Percentiles rank a stretch among this genome's conserved stretches.
phyloP scores from a whole-genome alignment of 345 rosid species.

The Aegle marmelos region DNA sequence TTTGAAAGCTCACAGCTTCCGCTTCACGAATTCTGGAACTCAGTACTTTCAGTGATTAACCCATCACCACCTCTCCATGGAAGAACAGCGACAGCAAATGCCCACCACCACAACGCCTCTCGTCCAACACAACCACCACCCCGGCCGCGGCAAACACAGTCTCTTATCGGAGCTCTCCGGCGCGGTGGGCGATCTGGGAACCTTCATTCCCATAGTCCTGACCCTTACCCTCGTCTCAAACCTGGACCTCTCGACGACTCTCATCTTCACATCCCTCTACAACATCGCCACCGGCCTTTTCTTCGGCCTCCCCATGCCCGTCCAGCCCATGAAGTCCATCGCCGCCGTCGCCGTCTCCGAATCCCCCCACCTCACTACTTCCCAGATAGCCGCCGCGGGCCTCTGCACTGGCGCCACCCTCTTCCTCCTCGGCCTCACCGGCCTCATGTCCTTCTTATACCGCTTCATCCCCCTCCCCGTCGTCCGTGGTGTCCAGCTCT shows the following conservation, averaged over 20 bases:
- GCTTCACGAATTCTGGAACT: neutral
- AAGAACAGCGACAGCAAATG: neutral
- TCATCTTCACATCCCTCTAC: slow-evolving; percentile 71
- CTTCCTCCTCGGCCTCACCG: slow-evolving; percentile 64
- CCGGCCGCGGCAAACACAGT: slow-evolving; percentile 36
- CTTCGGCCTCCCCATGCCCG: slow-evolving; percentile 84
- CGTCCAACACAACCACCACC: slow-evolving; percentile 24
- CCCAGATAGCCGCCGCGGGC: slow-evolving; percentile 72
- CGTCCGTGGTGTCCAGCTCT: slow-evolving; percentile 93
- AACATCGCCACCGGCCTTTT: slow-evolving; percentile 75
- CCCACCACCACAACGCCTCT: slow-evolving; percentile 26
- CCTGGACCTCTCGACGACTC: slow-evolving; percentile 69
- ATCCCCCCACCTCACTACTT: slow-evolving; percentile 54
- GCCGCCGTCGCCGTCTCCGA: slow-evolving; percentile 82
- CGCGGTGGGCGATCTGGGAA: slow-evolving; percentile 82
- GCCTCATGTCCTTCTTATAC: slow-evolving; percentile 75
- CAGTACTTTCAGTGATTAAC: neutral
- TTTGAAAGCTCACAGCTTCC: neutral
- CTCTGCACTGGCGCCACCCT: slow-evolving; percentile 56
- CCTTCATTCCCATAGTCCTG: slow-evolving; percentile 73
- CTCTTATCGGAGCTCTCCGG: slow-evolving; percentile 71
- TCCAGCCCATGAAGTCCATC: slow-evolving; percentile 87
- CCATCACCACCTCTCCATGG: neutral
- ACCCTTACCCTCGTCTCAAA: slow-evolving; percentile 67
- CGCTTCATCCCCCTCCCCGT: slow-evolving; percentile 78